Conservation (phyloP, 108 stramenopile species). For the Seminavis robusta region DNA sequence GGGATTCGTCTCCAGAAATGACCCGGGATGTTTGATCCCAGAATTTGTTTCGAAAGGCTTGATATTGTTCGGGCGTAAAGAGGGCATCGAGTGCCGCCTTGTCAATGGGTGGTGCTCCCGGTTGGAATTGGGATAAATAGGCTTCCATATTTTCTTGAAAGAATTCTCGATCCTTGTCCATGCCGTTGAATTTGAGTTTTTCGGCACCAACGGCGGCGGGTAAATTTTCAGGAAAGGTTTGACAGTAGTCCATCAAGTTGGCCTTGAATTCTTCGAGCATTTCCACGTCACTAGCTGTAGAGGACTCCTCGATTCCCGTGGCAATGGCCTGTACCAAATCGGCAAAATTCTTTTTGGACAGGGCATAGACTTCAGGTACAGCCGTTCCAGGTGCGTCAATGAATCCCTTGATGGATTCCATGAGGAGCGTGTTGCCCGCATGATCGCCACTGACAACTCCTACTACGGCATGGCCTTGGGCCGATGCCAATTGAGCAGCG, state of each 20-base stretch:
- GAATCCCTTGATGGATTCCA: constrained; percentile 71
- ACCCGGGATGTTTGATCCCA: constrained; percentile 71
- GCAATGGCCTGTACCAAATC: constrained; percentile 60
- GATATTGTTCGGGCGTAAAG: constrained; percentile 76
- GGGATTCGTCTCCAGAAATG: constrained; percentile 70
- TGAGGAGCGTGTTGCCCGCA: constrained; percentile 69
- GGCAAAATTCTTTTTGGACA: constrained; percentile 72
- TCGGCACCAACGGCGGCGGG: constrained; percentile 71
- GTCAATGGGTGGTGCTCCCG: constrained; percentile 65
- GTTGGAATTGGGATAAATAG: constrained; percentile 73
- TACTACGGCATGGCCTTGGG: constrained; percentile 61
- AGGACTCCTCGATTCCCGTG: constrained; percentile 47
- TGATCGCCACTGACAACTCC: constrained; percentile 79
- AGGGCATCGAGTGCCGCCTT: constrained; percentile 52
- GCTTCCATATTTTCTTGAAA: constrained; percentile 73
- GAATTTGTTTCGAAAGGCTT: constrained; percentile 76
- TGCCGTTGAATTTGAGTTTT: constrained; percentile 63
- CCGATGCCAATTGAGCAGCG: constrained; percentile 60
- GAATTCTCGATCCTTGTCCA: constrained; percentile 77
- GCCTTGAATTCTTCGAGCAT: constrained; percentile 77
- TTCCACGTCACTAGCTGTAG: constrained; percentile 22
- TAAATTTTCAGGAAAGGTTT: constrained; percentile 61
- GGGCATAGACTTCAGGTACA: constrained; percentile 72
- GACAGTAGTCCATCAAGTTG: constrained; percentile 61
- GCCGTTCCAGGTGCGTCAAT: constrained; percentile 76